phyloP scores from a whole-genome alignment of 2,329 filamentous ascomycete species.

The Paecilomyces niveus region DNA sequence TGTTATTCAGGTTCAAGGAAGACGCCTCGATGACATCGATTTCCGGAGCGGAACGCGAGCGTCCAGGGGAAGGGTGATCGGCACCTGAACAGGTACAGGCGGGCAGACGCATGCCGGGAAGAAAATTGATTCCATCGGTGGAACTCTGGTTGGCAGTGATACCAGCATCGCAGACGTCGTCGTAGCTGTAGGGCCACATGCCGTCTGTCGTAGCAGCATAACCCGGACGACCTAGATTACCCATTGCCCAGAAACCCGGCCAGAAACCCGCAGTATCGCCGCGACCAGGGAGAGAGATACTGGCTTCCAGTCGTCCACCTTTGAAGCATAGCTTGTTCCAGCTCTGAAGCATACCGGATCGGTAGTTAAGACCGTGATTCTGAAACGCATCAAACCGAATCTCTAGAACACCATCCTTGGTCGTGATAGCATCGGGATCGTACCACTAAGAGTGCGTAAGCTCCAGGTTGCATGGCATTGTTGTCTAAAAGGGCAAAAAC shows the following conservation, averaged over 20 bases:
- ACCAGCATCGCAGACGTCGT: slow-evolving; percentile 60
- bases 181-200: slow-evolving; percentile 68
- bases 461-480: slow-evolving; percentile 3
- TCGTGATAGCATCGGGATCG: slow-evolving; percentile 60
- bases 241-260: slow-evolving; percentile 72
- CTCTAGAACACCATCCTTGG: slow-evolving; percentile 55
- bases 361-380: slow-evolving; percentile 59
- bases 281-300: slow-evolving; percentile 60
- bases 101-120: slow-evolving; percentile 64
- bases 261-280: slow-evolving; percentile 64
- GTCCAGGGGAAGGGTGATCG: slow-evolving; percentile 60
- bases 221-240: slow-evolving; percentile 62
- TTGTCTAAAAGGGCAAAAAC: no score
- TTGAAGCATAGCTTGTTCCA: slow-evolving; percentile 72
- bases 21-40: slow-evolving; percentile 68
- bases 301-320: slow-evolving; percentile 62
- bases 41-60: slow-evolving; percentile 60
- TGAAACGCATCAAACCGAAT: slow-evolving; percentile 58
- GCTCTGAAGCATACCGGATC: slow-evolving; percentile 67
- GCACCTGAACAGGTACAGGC: slow-evolving; percentile 58
- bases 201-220: slow-evolving; percentile 65
- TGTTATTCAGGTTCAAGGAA: slow-evolving; percentile 44
- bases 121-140: slow-evolving; percentile 56
- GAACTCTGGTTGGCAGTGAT: slow-evolving; percentile 68
- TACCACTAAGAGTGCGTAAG: slow-evolving; percentile 51